These are phyloP conservation scores for Ormosia semicastrata DNA, from an alignment of 306 rosid species.

Conservation along the genomic window DNA sequence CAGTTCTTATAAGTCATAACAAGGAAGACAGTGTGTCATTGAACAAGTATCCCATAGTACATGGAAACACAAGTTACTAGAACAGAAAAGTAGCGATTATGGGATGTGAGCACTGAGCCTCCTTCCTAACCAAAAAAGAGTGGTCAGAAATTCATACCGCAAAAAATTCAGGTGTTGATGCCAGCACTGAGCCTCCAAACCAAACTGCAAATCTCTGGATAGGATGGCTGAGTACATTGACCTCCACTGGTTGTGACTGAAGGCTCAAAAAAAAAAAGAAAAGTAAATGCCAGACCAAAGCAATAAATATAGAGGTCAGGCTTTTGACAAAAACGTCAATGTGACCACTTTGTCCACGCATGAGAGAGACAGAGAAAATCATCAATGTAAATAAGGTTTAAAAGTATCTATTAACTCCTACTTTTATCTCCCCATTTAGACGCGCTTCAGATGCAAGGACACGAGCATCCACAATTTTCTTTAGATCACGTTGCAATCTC, in stretches of 20 bases:
- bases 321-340: not conserved
- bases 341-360: not conserved
- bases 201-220: slow-evolving; percentile 99
- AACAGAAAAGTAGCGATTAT: not conserved
- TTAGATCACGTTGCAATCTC: slow-evolving; percentile 96
- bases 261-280: slow-evolving; percentile 17
- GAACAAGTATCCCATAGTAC: not conserved
- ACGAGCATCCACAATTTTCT: slow-evolving; percentile 92
- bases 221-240: slow-evolving; percentile 94
- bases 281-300: slow-evolving; percentile 3
- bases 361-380: not conserved
- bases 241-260: slow-evolving; percentile 96
- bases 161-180: slow-evolving; percentile 96
- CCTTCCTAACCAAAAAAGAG: not conserved
- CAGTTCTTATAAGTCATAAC: not conserved
- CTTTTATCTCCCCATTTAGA: slow-evolving; percentile 73
- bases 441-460: slow-evolving; percentile 85
- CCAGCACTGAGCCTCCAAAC: slow-evolving; percentile 99
- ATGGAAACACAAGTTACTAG: not conserved
- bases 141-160: slow-evolving; percentile 48
- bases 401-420: slow-evolving; percentile 28
- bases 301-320: not conserved
- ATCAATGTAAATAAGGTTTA: not conserved
- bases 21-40: not conserved
- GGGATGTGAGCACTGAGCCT: not conserved